A percentile compares a stretch with the other conserved stretches of the same genome.
Evolutionary conservation across 306 rosid genomes (phyloP).

Genomic region (Dryas drummondii): DNA sequence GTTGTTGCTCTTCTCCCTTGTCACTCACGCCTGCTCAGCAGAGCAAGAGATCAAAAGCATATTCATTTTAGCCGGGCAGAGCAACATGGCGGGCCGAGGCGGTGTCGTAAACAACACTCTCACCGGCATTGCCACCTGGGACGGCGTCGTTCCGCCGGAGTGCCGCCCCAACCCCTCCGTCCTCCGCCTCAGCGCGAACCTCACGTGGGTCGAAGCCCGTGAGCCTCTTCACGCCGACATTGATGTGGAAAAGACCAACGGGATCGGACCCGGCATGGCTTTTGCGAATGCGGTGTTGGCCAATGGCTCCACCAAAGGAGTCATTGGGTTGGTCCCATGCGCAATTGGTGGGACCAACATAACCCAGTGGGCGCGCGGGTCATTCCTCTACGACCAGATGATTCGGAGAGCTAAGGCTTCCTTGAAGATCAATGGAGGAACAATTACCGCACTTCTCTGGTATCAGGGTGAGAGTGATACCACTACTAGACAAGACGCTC

Average conservation of each 20-base stretch:
- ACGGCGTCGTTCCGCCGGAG: constrained; percentile 56
- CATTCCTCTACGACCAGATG: constrained; percentile 52
- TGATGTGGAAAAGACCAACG: constrained; percentile 26
- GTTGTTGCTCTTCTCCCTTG: constrained; percentile 17
- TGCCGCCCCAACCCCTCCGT: constrained; percentile 45
- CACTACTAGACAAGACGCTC: constrained; percentile 32
- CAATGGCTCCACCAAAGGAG: not conserved
- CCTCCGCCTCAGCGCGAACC: constrained; percentile 42
- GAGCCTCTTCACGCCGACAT: constrained; percentile 74
- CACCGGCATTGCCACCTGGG: constrained; percentile 50
- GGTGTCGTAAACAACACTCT: constrained; percentile 42
- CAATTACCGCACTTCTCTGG: constrained; percentile 61
- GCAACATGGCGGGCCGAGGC: constrained; percentile 97
- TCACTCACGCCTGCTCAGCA: constrained; percentile 16
- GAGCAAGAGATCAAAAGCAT: constrained; percentile 25
- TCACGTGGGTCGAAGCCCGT: constrained; percentile 62
- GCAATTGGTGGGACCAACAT: constrained; percentile 47
- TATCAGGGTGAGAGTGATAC: constrained; percentile 87
- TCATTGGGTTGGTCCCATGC: constrained; percentile 43
- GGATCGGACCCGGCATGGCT: constrained; percentile 49
- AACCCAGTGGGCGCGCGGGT: constrained; percentile 39
- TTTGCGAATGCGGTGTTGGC: constrained; percentile 33
- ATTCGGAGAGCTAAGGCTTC: constrained; percentile 52
- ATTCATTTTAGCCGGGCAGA: constrained; percentile 90
- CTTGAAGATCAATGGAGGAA: constrained; percentile 27